Percentiles rank a stretch among this genome's conserved stretches.
Evolutionary conservation across 164 flowering plant genomes (phyloP).

Genomic region (Echeveria elegans): DNA sequence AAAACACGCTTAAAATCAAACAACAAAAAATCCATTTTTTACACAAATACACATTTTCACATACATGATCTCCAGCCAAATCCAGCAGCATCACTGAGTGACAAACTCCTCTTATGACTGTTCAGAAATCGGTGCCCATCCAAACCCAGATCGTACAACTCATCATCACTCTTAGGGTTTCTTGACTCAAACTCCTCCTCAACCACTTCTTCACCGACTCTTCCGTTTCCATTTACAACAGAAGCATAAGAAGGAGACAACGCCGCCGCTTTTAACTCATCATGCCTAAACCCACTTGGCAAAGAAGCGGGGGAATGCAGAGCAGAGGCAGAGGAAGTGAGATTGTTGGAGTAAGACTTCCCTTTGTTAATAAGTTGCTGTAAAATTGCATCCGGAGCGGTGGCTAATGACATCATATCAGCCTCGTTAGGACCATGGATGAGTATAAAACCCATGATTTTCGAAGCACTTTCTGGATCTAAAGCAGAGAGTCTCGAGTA

Average conservation of each 20-base stretch:
- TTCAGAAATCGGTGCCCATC: slow-evolving; percentile 10
- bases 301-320: slow-evolving; percentile 19
- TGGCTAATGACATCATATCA: slow-evolving; percentile 72
- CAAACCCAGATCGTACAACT: slow-evolving; percentile 19
- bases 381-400: slow-evolving; percentile 47
- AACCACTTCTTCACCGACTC: not conserved
- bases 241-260: not conserved
- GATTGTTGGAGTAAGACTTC: slow-evolving; percentile 27
- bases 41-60: slow-evolving; percentile 63
- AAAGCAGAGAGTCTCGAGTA: slow-evolving; percentile 35
- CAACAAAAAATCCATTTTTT: no score
- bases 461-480: slow-evolving; percentile 63
- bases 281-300: slow-evolving; percentile 12
- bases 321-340: slow-evolving; percentile 14
- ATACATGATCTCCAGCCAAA: slow-evolving; percentile 75
- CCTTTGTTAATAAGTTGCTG: slow-evolving; percentile 38
- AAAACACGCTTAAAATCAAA: slow-evolving; percentile 22
- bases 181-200: slow-evolving; percentile 8
- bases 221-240: not conserved
- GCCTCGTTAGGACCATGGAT: slow-evolving; percentile 55
- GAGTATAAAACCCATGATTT: slow-evolving; percentile 67
- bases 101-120: slow-evolving; percentile 57
- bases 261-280: no score
- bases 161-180: slow-evolving; percentile 27
- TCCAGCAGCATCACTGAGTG: slow-evolving; percentile 49